phyloP scores from a whole-genome alignment of 2,329 filamentous ascomycete species.

The Neopestalotiopsis clavispora region DNA sequence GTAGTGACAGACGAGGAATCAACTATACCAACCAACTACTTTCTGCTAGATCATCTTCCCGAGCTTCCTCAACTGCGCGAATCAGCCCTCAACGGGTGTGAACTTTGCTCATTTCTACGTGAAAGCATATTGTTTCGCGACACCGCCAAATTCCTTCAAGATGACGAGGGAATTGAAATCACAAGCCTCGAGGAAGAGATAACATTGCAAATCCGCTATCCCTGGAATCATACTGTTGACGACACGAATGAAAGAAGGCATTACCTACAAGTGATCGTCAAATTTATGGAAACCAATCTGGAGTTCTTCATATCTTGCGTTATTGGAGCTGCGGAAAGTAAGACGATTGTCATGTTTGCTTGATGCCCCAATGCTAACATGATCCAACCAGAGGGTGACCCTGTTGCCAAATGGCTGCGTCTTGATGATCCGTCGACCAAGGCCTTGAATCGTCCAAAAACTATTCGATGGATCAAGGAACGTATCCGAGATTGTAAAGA shows the following conservation, averaged over 20 bases:
- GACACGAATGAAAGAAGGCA: background rate
- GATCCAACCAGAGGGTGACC: background rate
- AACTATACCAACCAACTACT: background rate
- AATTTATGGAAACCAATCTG: background rate
- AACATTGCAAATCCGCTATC: background rate
- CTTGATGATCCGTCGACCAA: background rate
- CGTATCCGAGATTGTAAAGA: background rate
- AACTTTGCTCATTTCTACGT: slow-evolving; percentile 11
- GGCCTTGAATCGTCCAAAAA: background rate
- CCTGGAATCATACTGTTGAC: accelerated
- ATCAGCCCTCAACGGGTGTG: background rate
- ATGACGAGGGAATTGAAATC: background rate
- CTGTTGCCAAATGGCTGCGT: slow-evolving; percentile 1
- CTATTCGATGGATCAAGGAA: background rate
- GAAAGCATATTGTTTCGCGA: background rate
- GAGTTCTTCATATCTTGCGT: background rate
- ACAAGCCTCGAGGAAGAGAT: background rate
- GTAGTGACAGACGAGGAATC: background rate
- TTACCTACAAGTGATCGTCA: background rate
- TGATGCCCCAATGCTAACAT: background rate
- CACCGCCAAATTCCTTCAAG: background rate
- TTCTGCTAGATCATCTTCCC: background rate
- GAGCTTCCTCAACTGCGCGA: slow-evolving; percentile 2
- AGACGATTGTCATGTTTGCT: background rate
- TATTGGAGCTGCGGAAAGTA: background rate